Evolutionary conservation across 192 early-diverging fungal species (phyloP).

Genomic region (Allomyces macrogynus): DNA sequence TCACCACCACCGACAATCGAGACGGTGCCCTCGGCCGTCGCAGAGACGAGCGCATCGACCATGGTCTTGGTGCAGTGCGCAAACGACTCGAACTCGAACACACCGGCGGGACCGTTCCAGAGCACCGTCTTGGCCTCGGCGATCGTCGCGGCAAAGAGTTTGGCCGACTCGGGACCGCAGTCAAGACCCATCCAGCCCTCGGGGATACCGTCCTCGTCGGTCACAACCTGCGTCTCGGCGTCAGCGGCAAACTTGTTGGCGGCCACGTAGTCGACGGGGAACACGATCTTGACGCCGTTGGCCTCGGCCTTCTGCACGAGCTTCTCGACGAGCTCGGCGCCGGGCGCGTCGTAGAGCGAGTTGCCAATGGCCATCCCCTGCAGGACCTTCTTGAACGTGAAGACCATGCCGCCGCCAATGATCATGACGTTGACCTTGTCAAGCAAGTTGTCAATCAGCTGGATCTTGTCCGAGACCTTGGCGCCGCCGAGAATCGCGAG

Average conservation of each 20-base stretch:
- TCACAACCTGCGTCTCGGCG: conserved; percentile 65
- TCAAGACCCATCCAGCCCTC: conserved; percentile 83
- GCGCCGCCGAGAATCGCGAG: conserved; percentile 92
- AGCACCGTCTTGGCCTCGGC: conserved; percentile 72
- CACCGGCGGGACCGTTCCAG: conserved; percentile 96
- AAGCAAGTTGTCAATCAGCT: conserved; percentile 89
- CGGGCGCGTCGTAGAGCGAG: conserved; percentile 76
- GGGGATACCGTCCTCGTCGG: conserved; percentile 70
- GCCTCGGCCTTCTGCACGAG: conserved; percentile 76
- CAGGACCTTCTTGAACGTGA: conserved; percentile 90
- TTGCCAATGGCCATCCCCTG: conserved; percentile 72
- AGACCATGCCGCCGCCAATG: conserved; percentile 87
- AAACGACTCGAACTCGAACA: no score
- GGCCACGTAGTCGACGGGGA: conserved; percentile 75
- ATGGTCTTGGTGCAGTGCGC: no score
- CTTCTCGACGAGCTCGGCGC: conserved; percentile 58
- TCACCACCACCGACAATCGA: no score
- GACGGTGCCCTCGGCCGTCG: no score
- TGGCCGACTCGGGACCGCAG: conserved; percentile 60
- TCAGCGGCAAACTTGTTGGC: conserved; percentile 71
- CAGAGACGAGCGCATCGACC: no score
- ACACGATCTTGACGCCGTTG: conserved; percentile 70
- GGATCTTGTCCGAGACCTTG: conserved; percentile 98
- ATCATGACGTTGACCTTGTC: conserved; percentile 84
- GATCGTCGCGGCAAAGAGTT: conserved; percentile 45